phyloP scores from a whole-genome alignment of 2,329 filamentous ascomycete genomes.

The Thielaviopsis musarum region DNA sequence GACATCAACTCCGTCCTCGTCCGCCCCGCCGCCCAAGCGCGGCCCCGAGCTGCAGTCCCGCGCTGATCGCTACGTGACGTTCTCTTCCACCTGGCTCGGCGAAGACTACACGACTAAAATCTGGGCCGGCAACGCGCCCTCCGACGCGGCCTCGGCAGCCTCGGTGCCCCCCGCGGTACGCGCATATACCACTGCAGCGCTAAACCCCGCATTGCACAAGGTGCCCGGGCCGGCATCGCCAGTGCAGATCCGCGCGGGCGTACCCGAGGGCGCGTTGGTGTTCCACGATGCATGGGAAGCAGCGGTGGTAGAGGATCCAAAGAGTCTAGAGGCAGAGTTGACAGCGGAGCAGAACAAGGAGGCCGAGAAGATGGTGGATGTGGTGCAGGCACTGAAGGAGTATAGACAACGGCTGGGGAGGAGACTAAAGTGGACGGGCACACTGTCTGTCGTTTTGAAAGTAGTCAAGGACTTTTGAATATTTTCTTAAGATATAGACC shows the following conservation, averaged over 20 bases:
- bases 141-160: not conserved
- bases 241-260: conserved; percentile 32
- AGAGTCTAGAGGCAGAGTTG: not conserved
- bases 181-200: conserved; percentile 19
- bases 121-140: conserved; percentile 18
- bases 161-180: conserved; percentile 7
- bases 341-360: conserved; percentile 1
- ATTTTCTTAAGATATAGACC: not conserved
- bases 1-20: not conserved
- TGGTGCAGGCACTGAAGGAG: conserved; percentile 1
- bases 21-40: not conserved
- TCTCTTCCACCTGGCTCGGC: conserved; percentile 16
- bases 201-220: conserved; percentile 18
- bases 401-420: not conserved
- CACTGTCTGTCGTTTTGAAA: not conserved
- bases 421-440: not conserved
- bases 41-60: not conserved
- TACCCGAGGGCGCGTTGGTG: conserved; percentile 27
- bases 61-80: conserved; percentile 10
- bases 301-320: conserved; percentile 25
- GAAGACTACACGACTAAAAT: conserved; percentile 18
- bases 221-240: conserved; percentile 31
- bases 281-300: conserved; percentile 36
- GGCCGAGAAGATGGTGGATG: conserved; percentile 3
- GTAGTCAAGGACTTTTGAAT: not conserved